phyloP scores from a whole-genome alignment of 2,329 filamentous ascomycete species.

The Colletotrichum cuscutae region DNA sequence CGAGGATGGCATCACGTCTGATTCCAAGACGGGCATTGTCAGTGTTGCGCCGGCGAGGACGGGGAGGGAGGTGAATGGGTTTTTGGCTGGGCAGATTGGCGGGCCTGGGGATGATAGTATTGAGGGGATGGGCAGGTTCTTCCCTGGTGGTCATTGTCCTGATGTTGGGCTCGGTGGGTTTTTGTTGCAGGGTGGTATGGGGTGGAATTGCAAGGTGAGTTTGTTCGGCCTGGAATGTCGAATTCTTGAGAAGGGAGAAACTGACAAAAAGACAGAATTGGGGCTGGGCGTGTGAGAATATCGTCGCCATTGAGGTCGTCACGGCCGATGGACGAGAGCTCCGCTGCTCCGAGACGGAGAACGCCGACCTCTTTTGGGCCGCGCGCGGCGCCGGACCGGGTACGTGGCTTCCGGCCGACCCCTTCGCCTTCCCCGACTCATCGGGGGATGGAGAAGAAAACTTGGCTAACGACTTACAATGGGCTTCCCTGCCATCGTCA shows the following conservation, averaged over 20 bases:
- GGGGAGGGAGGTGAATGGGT: slow-evolving; percentile 52
- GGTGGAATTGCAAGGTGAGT: slow-evolving; percentile 64
- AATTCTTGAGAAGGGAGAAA: not conserved
- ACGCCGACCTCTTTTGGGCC: slow-evolving; percentile 68
- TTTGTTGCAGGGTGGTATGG: slow-evolving; percentile 66
- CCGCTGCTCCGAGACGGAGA: slow-evolving; percentile 54
- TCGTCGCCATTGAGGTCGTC: slow-evolving; percentile 57
- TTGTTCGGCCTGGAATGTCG: too few species aligned
- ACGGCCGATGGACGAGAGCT: slow-evolving; percentile 55
- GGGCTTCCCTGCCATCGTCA: slow-evolving; percentile 64
- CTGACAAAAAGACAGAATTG: slow-evolving; percentile 51
- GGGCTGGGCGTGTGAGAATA: slow-evolving; percentile 66
- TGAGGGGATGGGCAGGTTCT: slow-evolving; percentile 51
- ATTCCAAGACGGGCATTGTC: slow-evolving; percentile 50
- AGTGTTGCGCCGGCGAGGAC: slow-evolving; percentile 59
- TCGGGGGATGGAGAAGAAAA: not conserved
- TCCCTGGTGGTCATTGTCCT: slow-evolving; percentile 65
- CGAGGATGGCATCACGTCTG: slow-evolving; percentile 47
- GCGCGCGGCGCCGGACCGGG: slow-evolving; percentile 62
- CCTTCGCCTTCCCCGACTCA: not conserved
- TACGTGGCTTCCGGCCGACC: slow-evolving; percentile 31
- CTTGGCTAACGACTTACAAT: not conserved
- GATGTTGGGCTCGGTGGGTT: slow-evolving; percentile 68
- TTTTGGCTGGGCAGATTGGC: slow-evolving; percentile 42
- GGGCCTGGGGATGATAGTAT: slow-evolving; percentile 15